Conservation (phyloP, 495 filamentous ascomycete species). For the Penicillium coprophilum region DNA sequence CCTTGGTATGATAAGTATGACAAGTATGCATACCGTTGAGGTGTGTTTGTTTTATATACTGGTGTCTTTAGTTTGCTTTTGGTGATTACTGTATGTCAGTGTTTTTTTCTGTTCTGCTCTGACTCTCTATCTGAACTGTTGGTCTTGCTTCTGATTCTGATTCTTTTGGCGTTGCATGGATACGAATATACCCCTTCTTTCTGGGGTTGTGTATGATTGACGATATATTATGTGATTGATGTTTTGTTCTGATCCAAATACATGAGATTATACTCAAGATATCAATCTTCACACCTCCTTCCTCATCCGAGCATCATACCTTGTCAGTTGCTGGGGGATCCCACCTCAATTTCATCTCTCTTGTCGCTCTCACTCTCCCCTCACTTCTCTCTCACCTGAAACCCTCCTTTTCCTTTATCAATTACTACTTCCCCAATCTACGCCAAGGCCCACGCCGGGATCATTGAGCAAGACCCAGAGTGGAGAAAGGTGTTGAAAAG, state of each 20-base stretch:
- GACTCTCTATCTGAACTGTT: not conserved
- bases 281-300: too few relatives aligned
- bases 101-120: constrained; percentile 2
- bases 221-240: constrained; percentile 21
- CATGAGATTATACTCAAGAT: constrained; percentile 5
- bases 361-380: too few relatives aligned
- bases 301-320: too few relatives aligned
- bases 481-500: too few relatives aligned
- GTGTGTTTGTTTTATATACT: constrained; percentile 5
- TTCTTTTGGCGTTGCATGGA: constrained; percentile 21
- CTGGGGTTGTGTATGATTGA: constrained; percentile 21
- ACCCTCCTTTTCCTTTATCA: too few relatives aligned
- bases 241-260: constrained; percentile 5
- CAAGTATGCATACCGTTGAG: constrained; percentile 36
- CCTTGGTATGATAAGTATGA: constrained; percentile 17
- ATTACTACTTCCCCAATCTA: too few relatives aligned
- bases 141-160: constrained; percentile 5
- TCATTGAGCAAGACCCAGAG: too few relatives aligned
- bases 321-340: too few relatives aligned
- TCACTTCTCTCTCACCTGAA: too few relatives aligned
- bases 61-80: constrained; percentile 3
- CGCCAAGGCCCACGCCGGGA: too few relatives aligned
- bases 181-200: constrained; percentile 28
- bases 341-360: too few relatives aligned
- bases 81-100: not conserved